Evolutionary conservation across 768 basidiomycete genomes (phyloP).

Genomic region (Boletus sp.): DNA sequence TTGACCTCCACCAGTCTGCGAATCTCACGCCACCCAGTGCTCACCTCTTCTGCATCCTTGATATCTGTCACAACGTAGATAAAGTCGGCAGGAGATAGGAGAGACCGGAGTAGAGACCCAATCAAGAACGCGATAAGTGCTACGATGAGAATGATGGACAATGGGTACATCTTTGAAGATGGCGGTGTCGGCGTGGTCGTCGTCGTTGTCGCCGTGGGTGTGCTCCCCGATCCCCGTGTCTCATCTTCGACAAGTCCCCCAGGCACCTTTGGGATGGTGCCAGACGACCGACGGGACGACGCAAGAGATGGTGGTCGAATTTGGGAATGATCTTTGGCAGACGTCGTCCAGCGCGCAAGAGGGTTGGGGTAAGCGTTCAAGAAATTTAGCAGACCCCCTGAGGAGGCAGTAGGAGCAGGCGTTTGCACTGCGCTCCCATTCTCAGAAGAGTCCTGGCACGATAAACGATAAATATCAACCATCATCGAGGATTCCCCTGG

Average conservation of each 20-base stretch:
- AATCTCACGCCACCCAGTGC: slow-evolving; percentile 79
- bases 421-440: slow-evolving; percentile 21
- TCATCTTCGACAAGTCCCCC: slow-evolving; percentile 32
- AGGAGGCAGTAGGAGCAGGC: slow-evolving; percentile 20
- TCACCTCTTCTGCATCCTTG: slow-evolving; percentile 49
- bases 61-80: slow-evolving; percentile 69
- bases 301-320: slow-evolving; percentile 19
- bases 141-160: slow-evolving; percentile 64
- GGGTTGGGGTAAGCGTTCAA: slow-evolving; percentile 58
- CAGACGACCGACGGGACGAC: slow-evolving; percentile 25
- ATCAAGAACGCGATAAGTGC: slow-evolving; percentile 88
- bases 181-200: slow-evolving; percentile 2
- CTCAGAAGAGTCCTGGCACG: slow-evolving; percentile 25
- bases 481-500: not conserved
- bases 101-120: slow-evolving; percentile 83
- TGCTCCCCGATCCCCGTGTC: not conserved
- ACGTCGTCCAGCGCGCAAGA: slow-evolving; percentile 48
- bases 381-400: slow-evolving; percentile 54
- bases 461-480: not conserved
- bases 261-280: slow-evolving; percentile 30
- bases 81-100: slow-evolving; percentile 89
- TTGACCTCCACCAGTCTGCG: slow-evolving; percentile 77
- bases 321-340: slow-evolving; percentile 23
- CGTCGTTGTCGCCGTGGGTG: not conserved
- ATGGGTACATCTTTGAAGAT: slow-evolving; percentile 32